Conservation (phyloP, 1,139 yeast species). For the Blastobotrys arbuscula region DNA sequence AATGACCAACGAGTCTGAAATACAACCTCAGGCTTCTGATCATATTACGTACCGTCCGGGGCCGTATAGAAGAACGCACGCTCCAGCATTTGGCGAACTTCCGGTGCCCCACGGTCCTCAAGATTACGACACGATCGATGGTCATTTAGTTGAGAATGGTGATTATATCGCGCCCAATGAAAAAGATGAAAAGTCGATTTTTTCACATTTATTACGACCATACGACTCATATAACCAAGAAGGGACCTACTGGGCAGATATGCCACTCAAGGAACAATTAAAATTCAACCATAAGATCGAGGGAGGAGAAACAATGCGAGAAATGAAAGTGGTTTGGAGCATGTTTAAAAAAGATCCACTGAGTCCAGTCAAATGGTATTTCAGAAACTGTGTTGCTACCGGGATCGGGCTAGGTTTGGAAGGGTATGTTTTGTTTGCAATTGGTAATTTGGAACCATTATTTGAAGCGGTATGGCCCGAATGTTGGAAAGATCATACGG, state of each 20-base stretch:
- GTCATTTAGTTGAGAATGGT: constrained; percentile 24
- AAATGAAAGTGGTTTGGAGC: constrained; percentile 23
- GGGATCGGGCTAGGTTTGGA: constrained; percentile 37
- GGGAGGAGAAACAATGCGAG: constrained; percentile 28
- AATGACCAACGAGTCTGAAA: not conserved
- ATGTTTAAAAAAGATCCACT: constrained; percentile 34
- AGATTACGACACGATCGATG: constrained; percentile 34
- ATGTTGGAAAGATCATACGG: constrained; percentile 32
- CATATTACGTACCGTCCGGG: constrained; percentile 1
- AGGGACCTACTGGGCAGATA: constrained; percentile 38
- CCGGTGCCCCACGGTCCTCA: constrained; percentile 36
- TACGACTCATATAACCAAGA: constrained; percentile 30
- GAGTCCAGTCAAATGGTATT: constrained; percentile 34
- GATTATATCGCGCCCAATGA: constrained; percentile 24
- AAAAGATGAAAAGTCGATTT: constrained; percentile 33
- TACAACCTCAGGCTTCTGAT: not conserved
- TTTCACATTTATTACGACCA: constrained; percentile 32
- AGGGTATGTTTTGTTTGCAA: constrained; percentile 38
- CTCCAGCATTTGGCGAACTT: constrained; percentile 32
- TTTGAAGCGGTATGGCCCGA: constrained; percentile 35
- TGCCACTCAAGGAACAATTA: constrained; percentile 29
- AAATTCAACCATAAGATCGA: constrained; percentile 30
- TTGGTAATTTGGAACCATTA: constrained; percentile 33
- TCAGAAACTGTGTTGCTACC: constrained; percentile 34
- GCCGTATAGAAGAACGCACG: constrained; percentile 23